phyloP scores from a whole-genome alignment of 140 eudicot genomes.

The Stevia rebaudiana region DNA sequence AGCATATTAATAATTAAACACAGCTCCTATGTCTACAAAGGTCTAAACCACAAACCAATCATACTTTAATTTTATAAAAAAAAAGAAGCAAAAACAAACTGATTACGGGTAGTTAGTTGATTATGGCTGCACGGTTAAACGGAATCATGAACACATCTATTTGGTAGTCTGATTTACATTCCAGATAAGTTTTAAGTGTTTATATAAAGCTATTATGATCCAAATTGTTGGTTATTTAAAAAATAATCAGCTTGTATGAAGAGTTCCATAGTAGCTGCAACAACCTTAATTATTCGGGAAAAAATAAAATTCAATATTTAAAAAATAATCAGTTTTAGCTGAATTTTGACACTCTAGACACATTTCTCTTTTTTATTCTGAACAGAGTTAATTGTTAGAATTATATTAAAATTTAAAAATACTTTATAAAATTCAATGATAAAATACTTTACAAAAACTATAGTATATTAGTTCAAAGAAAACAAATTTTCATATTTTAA shows the following conservation, averaged over 20 bases:
- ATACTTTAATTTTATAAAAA: neutral
- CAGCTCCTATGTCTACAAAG: neutral
- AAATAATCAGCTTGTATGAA: neutral
- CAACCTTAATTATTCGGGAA: neutral
- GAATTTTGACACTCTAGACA: neutral
- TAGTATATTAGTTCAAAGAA: neutral
- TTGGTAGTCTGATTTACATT: neutral
- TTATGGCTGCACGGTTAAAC: neutral
- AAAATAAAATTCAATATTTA: too few species aligned
- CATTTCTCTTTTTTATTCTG: neutral
- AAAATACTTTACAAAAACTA: too few species aligned
- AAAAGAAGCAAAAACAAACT: neutral
- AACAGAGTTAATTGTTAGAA: neutral
- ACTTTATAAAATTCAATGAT: neutral
- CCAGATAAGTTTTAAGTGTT: neutral
- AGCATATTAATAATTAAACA: neutral
- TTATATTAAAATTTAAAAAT: too few species aligned
- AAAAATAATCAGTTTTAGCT: neutral
- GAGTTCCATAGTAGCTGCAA: neutral
- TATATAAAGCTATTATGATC: neutral
- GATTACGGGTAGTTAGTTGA: neutral
- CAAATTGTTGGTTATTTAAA: neutral
- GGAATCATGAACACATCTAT: neutral
- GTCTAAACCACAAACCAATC: neutral
- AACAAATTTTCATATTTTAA: neutral